phyloP scores from a whole-genome alignment of 2,329 filamentous ascomycete species.

The Stemphylium vesicarium region DNA sequence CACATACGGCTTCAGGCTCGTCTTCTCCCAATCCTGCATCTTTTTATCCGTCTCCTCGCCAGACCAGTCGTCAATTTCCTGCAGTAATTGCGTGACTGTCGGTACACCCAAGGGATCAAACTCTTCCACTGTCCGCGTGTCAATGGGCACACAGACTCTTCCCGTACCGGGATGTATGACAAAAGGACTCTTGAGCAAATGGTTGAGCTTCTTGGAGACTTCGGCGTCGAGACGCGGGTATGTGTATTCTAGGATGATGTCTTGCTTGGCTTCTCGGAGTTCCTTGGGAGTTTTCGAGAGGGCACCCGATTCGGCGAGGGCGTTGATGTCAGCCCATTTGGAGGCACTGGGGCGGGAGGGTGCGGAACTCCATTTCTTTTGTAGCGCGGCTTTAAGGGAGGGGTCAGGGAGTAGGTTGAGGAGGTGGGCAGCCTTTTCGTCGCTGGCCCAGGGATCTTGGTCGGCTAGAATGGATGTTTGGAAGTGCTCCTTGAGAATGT shows the following conservation, averaged over 20 bases:
- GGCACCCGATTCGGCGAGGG: slow-evolving; percentile 76
- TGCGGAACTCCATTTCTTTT: slow-evolving; percentile 88
- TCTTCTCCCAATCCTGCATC: slow-evolving; percentile 94
- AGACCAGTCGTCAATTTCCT: slow-evolving; percentile 86
- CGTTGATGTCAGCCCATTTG: slow-evolving; percentile 96
- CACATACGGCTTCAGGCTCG: slow-evolving; percentile 88
- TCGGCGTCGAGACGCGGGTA: slow-evolving; percentile 97
- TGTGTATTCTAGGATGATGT: slow-evolving; percentile 95
- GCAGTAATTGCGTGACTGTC: slow-evolving; percentile 80
- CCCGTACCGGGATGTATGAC: slow-evolving; percentile 95
- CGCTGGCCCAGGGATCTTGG: slow-evolving; percentile 80
- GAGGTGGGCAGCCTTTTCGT: slow-evolving; percentile 76
- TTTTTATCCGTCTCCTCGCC: slow-evolving; percentile 55
- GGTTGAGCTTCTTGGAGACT: slow-evolving; percentile 96
- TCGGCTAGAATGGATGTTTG: slow-evolving; percentile 78
- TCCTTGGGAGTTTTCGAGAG: slow-evolving; percentile 75
- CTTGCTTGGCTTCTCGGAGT: slow-evolving; percentile 88
- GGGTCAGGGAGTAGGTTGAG: slow-evolving; percentile 85
- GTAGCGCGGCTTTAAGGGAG: slow-evolving; percentile 75
- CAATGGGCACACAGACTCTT: slow-evolving; percentile 93
- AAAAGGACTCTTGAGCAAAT: slow-evolving; percentile 96
- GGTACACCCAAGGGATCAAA: slow-evolving; percentile 92
- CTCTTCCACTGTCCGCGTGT: slow-evolving; percentile 72
- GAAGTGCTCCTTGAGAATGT: slow-evolving; percentile 84
- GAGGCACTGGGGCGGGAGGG: slow-evolving; percentile 75